A percentile compares a stretch with the other conserved stretches of the same genome.
These are phyloP conservation scores for Aspergillus fumigatus DNA, from an alignment of 2,329 filamentous ascomycete genomes.

Conservation along the genomic window DNA sequence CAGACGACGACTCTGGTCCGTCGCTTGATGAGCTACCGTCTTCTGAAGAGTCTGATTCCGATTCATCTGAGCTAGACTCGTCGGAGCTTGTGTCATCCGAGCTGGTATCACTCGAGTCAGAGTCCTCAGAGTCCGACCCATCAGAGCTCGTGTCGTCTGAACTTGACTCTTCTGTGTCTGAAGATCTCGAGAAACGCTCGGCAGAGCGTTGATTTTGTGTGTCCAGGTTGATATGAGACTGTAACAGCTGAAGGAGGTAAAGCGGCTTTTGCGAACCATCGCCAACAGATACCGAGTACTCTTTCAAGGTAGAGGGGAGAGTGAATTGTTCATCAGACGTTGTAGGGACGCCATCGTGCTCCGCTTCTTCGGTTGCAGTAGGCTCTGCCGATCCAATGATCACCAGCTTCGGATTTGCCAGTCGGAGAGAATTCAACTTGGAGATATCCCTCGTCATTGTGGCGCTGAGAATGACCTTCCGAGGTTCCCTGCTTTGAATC, in stretches of 20 bases:
- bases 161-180: slow-evolving; percentile 12
- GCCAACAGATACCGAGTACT: slow-evolving; percentile 64
- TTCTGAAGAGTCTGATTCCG: slow-evolving; percentile 25
- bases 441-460: slow-evolving; percentile 87
- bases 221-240: slow-evolving; percentile 32
- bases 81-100: slow-evolving; percentile 18
- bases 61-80: slow-evolving; percentile 18
- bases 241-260: slow-evolving; percentile 74
- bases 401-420: slow-evolving; percentile 70
- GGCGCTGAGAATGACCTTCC: slow-evolving; percentile 83
- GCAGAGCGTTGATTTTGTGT: slow-evolving; percentile 5
- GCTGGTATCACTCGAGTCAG: slow-evolving; percentile 27
- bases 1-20: slow-evolving; percentile 16
- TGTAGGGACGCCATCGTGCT: slow-evolving; percentile 14
- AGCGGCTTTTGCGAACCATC: slow-evolving; percentile 73
- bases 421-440: slow-evolving; percentile 67
- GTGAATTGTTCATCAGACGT: slow-evolving; percentile 42
- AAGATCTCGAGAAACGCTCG: slow-evolving; percentile 8
- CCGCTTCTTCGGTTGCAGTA: slow-evolving; percentile 15
- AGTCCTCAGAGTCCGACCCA: slow-evolving; percentile 36
- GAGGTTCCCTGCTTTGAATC: slow-evolving; percentile 46
- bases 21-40: slow-evolving; percentile 11
- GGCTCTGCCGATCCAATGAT: slow-evolving; percentile 59
- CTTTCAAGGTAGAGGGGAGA: slow-evolving; percentile 60
- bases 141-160: slow-evolving; percentile 20